Conservation (phyloP, 2,329 filamentous ascomycete species). For the Alternaria sp. region DNA sequence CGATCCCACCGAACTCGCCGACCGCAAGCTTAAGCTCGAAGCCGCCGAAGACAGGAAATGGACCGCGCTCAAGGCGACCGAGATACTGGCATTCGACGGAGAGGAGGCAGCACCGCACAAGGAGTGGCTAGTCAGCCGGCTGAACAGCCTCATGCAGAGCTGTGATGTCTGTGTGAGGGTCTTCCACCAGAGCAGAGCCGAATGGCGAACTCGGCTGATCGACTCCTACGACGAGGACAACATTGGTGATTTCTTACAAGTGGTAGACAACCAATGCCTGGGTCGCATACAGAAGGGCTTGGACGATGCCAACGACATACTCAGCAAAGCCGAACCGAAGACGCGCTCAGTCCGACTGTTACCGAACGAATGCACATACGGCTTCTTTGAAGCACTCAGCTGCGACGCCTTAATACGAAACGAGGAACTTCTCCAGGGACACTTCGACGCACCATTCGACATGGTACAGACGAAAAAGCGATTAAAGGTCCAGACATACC, state of each 20-base stretch:
- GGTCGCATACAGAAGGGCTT: conserved; percentile 53
- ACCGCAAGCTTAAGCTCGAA: conserved; percentile 43
- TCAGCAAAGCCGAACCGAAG: conserved; percentile 55
- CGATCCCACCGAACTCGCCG: conserved; percentile 26
- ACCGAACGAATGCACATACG: conserved; percentile 70
- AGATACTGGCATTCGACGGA: conserved; percentile 57
- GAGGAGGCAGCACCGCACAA: conserved; percentile 53
- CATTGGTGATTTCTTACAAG: conserved; percentile 51
- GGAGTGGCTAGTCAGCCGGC: conserved; percentile 48
- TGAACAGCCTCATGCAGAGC: conserved; percentile 51
- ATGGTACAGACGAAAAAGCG: conserved; percentile 78
- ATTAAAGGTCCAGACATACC: conserved; percentile 75
- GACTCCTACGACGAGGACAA: conserved; percentile 54
- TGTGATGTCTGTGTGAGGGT: conserved; percentile 59
- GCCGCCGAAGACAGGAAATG: conserved; percentile 51
- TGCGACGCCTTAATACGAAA: conserved; percentile 76
- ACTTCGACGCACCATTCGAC: conserved; percentile 84
- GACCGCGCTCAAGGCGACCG: conserved; percentile 50
- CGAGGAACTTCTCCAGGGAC: conserved; percentile 58
- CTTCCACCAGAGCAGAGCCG: conserved; percentile 53
- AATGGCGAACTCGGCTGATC: conserved; percentile 50
- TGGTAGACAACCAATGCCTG: conserved; percentile 55
- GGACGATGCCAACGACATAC: conserved; percentile 48
- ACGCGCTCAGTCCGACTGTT: conserved; percentile 59
- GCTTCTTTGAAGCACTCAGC: conserved; percentile 87